Evolutionary conservation across 805 yeast species (phyloP).

Genomic region (Myxozyma geophila): DNA sequence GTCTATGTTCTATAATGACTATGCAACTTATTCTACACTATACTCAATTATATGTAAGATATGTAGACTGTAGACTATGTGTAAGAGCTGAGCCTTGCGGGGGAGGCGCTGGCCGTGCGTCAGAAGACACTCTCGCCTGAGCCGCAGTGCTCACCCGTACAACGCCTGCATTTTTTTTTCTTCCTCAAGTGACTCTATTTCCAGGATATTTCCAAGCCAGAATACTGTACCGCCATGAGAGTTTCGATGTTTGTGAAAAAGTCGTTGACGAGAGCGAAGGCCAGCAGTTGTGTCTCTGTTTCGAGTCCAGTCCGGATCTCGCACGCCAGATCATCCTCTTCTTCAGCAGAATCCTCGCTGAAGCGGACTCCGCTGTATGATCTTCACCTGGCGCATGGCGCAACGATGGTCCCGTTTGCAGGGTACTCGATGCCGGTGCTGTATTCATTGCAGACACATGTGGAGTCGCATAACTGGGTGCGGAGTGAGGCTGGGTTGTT

Average conservation of each 20-base stretch:
- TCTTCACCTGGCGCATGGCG: conserved; percentile 76
- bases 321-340: background rate
- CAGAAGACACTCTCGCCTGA: background rate
- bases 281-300: too few species aligned
- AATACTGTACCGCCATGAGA: too few species aligned
- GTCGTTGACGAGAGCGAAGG: too few species aligned
- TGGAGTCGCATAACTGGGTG: conserved; percentile 95
- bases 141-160: background rate
- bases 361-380: conserved; percentile 76
- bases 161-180: background rate
- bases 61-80: background rate
- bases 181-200: background rate
- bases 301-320: too few species aligned
- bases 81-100: background rate
- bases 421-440: conserved; percentile 96
- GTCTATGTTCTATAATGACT: background rate
- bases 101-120: conserved; percentile 20
- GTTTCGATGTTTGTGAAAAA: too few species aligned
- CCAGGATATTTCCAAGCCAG: too few species aligned
- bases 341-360: background rate
- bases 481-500: conserved; percentile 85
- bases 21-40: too few species aligned
- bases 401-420: conserved; percentile 93
- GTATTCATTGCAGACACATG: conserved; percentile 76
- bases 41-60: too few species aligned